Percentiles rank a stretch among this genome's conserved stretches.
These are phyloP conservation scores for Neopestalotiopsis sp. DNA, from an alignment of 2,329 filamentous ascomycete species.

Conservation along the genomic window DNA sequence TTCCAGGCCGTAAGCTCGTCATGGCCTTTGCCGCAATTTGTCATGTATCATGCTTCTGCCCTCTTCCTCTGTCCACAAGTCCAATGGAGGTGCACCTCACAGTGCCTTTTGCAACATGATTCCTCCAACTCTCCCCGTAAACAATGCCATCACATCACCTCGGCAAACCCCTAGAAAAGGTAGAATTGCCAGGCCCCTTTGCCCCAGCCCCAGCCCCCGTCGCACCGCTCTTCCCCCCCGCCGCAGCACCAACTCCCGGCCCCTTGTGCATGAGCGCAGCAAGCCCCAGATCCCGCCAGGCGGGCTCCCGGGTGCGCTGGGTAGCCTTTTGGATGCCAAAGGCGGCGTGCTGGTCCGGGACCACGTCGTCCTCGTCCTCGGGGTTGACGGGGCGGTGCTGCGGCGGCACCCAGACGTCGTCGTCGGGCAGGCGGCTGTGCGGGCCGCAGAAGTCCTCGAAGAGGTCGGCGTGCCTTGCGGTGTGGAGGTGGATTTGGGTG, in stretches of 20 bases:
- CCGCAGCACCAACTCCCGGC: slow-evolving; percentile 37
- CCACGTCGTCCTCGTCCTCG: slow-evolving; percentile 87
- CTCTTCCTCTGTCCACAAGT: not conserved
- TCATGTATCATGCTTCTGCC: not conserved
- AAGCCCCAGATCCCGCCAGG: slow-evolving; percentile 82
- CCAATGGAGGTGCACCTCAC: not conserved
- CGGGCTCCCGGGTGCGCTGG: slow-evolving; percentile 71
- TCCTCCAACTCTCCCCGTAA: no score
- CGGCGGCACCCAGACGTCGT: slow-evolving; percentile 82
- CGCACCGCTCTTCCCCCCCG: not conserved
- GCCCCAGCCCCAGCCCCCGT: slow-evolving; percentile 15
- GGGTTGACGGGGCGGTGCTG: slow-evolving; percentile 84
- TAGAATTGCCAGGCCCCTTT: slow-evolving; percentile 14
- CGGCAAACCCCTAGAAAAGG: slow-evolving; percentile 35
- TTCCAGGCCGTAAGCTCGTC: no score
- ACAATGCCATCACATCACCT: slow-evolving; percentile 37
- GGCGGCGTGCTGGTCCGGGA: slow-evolving; percentile 85
- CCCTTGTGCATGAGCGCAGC: slow-evolving; percentile 71
- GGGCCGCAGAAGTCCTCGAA: slow-evolving; percentile 73
- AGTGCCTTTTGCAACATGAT: not conserved
- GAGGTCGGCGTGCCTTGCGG: slow-evolving; percentile 74
- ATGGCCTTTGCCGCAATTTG: no score
- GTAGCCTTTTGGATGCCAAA: slow-evolving; percentile 86
- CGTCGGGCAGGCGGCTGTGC: slow-evolving; percentile 71
- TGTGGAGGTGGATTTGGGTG: slow-evolving; percentile 78